These are phyloP conservation scores for Geosmithia putterillii DNA, from an alignment of 2,329 filamentous ascomycete species.

Conservation along the genomic window DNA sequence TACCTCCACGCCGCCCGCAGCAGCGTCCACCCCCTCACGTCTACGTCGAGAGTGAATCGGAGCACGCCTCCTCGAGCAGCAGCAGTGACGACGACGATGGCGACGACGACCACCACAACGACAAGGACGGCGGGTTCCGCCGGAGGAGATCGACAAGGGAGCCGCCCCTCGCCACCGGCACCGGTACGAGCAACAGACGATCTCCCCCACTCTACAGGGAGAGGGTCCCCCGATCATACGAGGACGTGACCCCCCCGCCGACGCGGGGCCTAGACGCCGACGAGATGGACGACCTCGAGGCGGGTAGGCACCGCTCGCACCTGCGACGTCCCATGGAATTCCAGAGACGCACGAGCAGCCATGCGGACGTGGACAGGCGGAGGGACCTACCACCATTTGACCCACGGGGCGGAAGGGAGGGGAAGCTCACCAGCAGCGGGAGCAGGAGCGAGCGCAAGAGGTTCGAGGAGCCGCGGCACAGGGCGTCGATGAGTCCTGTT, in stretches of 20 bases:
- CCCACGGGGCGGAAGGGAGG: constrained; percentile 13
- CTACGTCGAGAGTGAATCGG: constrained; percentile 27
- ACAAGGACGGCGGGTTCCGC: constrained; percentile 14
- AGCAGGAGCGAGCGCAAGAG: constrained; percentile 20
- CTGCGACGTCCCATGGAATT: constrained; percentile 17
- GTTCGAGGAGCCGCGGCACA: constrained; percentile 21
- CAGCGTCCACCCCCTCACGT: constrained; percentile 9
- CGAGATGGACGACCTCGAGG: constrained; percentile 3
- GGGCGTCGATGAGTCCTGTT: no score
- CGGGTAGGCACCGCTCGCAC: constrained; percentile 19
- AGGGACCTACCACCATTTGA: constrained; percentile 18
- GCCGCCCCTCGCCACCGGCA: no score
- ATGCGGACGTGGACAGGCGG: constrained; percentile 33
- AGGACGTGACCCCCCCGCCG: no score
- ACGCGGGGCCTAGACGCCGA: no score
- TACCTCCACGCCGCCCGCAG: neutral
- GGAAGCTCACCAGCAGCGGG: no score
- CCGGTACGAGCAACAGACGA: no score
- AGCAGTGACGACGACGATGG: constrained; percentile 18
- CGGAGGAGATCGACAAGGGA: constrained; percentile 20
- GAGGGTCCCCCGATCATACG: constrained; percentile 17
- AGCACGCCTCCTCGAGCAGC: constrained; percentile 20
- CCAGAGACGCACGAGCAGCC: constrained; percentile 34
- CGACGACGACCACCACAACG: constrained; percentile 10
- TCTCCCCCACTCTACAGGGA: no score